Evolutionary conservation across 148 eudicot species (phyloP).

Genomic region (Dianthus caryophyllus): DNA sequence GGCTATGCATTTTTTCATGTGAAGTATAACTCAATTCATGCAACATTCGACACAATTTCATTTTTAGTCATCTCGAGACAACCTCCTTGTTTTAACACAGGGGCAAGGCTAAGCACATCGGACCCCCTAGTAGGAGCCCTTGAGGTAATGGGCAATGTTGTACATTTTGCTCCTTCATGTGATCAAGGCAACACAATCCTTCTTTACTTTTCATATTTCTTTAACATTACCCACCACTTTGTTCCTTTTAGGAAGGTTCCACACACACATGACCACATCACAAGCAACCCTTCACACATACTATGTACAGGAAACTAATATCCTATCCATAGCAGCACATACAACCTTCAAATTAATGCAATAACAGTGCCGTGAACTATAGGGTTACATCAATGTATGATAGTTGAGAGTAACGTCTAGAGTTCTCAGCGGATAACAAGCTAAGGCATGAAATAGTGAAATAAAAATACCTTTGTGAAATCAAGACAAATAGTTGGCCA

Average conservation of each 20-base stretch:
- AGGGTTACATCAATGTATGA: background rate
- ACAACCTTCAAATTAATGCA: slow-evolving; percentile 8
- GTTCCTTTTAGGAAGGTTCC: background rate
- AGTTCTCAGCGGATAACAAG: background rate
- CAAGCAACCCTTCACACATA: background rate
- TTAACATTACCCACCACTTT: background rate
- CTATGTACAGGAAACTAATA: too few species aligned
- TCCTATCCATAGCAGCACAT: background rate
- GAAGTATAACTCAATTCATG: too few species aligned
- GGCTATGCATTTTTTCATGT: too few species aligned
- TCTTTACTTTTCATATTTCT: background rate
- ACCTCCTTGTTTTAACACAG: too few species aligned
- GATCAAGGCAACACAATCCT: background rate
- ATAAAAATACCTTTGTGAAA: slow-evolving; percentile 51
- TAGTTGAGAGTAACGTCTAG: background rate
- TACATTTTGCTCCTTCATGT: background rate
- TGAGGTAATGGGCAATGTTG: too few species aligned
- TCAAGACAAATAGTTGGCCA: slow-evolving; percentile 63
- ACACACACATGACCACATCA: background rate
- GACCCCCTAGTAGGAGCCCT: too few species aligned
- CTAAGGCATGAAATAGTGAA: slow-evolving; percentile 2
- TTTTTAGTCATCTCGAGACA: too few species aligned
- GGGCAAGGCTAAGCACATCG: too few species aligned
- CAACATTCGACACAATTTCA: too few species aligned
- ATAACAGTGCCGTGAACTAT: background rate